Conservation (phyloP, 176 grass and related monocot genomes). For the Rhipidocladum racemiflorum region DNA sequence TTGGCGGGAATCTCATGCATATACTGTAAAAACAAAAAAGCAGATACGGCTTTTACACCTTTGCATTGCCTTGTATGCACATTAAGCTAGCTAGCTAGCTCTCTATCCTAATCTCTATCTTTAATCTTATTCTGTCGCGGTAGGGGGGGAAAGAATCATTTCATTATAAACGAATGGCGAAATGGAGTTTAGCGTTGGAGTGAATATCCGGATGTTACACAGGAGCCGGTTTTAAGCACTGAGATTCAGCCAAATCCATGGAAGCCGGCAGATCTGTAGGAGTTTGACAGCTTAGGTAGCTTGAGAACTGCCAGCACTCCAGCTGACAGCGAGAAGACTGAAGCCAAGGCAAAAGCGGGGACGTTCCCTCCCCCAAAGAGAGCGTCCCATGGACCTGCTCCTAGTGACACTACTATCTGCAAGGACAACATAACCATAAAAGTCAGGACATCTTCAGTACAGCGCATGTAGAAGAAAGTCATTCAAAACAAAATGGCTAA, state of each 20-base stretch:
- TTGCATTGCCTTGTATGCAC: constrained; percentile 37
- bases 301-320: constrained; percentile 76
- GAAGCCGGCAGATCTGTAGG: constrained; percentile 71
- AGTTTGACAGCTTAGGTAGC: constrained; percentile 73
- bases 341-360: constrained; percentile 83
- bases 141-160: constrained; percentile 38
- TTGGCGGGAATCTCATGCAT: constrained; percentile 21
- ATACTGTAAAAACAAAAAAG: constrained; percentile 27
- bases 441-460: not conserved
- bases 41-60: constrained; percentile 32
- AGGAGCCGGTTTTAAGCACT: not conserved
- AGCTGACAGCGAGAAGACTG: constrained; percentile 65
- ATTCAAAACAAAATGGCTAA: not conserved
- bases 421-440: not conserved
- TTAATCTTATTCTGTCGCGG: constrained; percentile 25
- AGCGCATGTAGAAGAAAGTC: not conserved
- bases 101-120: constrained; percentile 37
- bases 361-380: constrained; percentile 92
- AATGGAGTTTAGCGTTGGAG: not conserved
- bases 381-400: constrained; percentile 92
- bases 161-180: constrained; percentile 45
- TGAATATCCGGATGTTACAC: not conserved
- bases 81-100: constrained; percentile 33
- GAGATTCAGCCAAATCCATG: constrained; percentile 74
- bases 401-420: constrained; percentile 87